Evolutionary conservation across 768 basidiomycete genomes (phyloP), one percentile per base, ranked within the genome.

Genomic region (Crassisporium funariophilum): DNA sequence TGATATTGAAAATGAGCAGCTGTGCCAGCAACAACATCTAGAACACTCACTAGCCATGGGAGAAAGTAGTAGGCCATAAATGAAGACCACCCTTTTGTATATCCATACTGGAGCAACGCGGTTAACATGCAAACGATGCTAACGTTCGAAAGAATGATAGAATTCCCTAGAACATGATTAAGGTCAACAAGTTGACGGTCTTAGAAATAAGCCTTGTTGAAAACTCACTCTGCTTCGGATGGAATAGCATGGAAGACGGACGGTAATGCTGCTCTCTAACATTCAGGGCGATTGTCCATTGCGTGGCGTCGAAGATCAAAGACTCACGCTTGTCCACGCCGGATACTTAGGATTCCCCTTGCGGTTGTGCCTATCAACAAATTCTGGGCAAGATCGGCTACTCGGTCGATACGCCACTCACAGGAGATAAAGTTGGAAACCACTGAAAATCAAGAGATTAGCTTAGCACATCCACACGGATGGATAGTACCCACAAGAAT

Each of bases 261-360:
- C 55, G 57, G 53, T 69, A 77, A 49, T 77, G 75, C 75, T 76
- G 24, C 21, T 42, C 22, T n/a, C n/a, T n/a, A n/a, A n/a, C n/a
- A n/a, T n/a, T n/a, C n/a, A n/a, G n/a, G n/a, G 31, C 29, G 21
- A 46, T 24, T 25, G 29, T 35, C 44, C 45, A 47, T 23, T 37
- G 33, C 21, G n/a, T n/a, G n/a, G n/a, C n/a, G 35, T 20, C 33
- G 12, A 22, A 49, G 17, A 35, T 25, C 38, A 31, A 31, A 23
- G 38, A 63, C 71, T 55, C 56, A 76, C 75, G 40, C 72, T 76
- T 4, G 76, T 77, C 29, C 67, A 60, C 2, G 63, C 50, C 19
- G 76, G 73, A 56, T 77, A 75, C 44, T 56, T 67, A 4, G 71
- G 71, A 43, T 76, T 71, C n/a, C 76, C 73, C 55, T 75, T 71